A percentile compares a stretch with the other conserved stretches of the same genome.
Conservation (phyloP, 2,329 filamentous ascomycete species). For the Monosporascus sp. region DNA sequence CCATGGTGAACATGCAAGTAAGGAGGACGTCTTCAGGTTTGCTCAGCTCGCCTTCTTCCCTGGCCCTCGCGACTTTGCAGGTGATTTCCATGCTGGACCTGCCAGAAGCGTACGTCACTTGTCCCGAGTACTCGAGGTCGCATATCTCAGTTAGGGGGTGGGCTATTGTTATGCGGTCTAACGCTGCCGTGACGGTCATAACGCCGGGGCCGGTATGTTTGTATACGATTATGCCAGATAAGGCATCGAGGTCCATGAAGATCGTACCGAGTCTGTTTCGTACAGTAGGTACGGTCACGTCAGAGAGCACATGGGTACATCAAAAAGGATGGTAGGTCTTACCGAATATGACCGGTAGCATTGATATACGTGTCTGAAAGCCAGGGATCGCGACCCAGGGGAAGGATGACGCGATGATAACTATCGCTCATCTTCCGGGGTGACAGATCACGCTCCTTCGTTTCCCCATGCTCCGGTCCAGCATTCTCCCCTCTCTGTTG, state of each 20-base stretch:
- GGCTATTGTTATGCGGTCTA: slow-evolving; percentile 52
- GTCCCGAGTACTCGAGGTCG: slow-evolving; percentile 65
- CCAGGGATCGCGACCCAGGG: slow-evolving; percentile 69
- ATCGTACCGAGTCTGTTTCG: slow-evolving; percentile 57
- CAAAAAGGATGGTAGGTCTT: slow-evolving; percentile 19
- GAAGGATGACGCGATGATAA: slow-evolving; percentile 63
- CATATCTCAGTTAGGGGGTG: slow-evolving; percentile 72
- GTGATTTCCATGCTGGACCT: slow-evolving; percentile 70
- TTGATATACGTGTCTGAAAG: slow-evolving; percentile 75
- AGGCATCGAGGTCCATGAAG: slow-evolving; percentile 75
- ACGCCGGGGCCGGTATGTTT: slow-evolving; percentile 56
- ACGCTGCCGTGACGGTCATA: slow-evolving; percentile 43
- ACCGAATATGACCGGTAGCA: slow-evolving; percentile 67
- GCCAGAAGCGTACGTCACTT: slow-evolving; percentile 63
- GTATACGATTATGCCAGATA: slow-evolving; percentile 72
- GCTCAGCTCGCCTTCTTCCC: slow-evolving; percentile 49
- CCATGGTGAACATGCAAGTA: slow-evolving; percentile 65
- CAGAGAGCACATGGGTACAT: slow-evolving; percentile 34
- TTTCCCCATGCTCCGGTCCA: slow-evolving; percentile 15
- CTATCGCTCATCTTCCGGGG: slow-evolving; percentile 69
- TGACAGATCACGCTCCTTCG: slow-evolving; percentile 47
- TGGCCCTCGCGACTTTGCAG: slow-evolving; percentile 65
- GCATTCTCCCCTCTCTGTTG: slow-evolving; percentile 39
- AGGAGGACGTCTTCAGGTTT: slow-evolving; percentile 39
- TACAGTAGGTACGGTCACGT: not conserved